phyloP scores from a whole-genome alignment of 441 rosid species.

The Adansonia madagascariensis region DNA sequence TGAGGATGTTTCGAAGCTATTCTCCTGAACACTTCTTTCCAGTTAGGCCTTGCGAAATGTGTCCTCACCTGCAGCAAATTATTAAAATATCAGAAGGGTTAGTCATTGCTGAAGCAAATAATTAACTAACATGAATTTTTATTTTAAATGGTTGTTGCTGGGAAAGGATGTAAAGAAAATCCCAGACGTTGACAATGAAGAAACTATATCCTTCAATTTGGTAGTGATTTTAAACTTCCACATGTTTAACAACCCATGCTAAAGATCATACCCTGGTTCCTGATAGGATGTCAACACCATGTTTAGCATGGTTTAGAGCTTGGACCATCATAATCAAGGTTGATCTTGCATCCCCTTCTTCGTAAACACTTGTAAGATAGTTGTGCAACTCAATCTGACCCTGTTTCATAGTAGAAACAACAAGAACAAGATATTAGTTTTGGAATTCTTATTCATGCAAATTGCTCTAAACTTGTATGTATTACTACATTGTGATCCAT shows the following conservation, averaged over 20 bases:
- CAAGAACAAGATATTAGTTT: background rate
- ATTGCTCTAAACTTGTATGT: no score
- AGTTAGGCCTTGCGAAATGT: slow-evolving; percentile 95
- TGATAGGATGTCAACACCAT: slow-evolving; percentile 92
- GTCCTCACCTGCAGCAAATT: slow-evolving; percentile 76
- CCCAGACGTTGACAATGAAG: background rate
- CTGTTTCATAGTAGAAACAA: slow-evolving; percentile 43
- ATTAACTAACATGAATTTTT: background rate
- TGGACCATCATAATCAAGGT: slow-evolving; percentile 95
- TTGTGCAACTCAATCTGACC: slow-evolving; percentile 96
- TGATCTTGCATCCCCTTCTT: slow-evolving; percentile 98
- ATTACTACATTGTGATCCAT: slow-evolving; percentile 74
- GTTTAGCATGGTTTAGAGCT: slow-evolving; percentile 94
- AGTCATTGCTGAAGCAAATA: background rate
- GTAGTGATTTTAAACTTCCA: background rate
- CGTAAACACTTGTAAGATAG: slow-evolving; percentile 94
- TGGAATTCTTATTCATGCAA: background rate
- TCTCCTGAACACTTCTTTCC: slow-evolving; percentile 85
- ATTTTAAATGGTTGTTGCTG: background rate
- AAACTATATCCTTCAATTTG: background rate
- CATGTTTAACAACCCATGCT: background rate
- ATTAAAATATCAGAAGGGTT: background rate
- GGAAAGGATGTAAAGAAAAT: background rate
- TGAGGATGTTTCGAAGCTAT: slow-evolving; percentile 83
- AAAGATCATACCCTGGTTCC: slow-evolving; percentile 78